These are phyloP conservation scores for Bimuria novae-zelandiae DNA, from an alignment of 2,329 filamentous ascomycete genomes.

Conservation along the genomic window DNA sequence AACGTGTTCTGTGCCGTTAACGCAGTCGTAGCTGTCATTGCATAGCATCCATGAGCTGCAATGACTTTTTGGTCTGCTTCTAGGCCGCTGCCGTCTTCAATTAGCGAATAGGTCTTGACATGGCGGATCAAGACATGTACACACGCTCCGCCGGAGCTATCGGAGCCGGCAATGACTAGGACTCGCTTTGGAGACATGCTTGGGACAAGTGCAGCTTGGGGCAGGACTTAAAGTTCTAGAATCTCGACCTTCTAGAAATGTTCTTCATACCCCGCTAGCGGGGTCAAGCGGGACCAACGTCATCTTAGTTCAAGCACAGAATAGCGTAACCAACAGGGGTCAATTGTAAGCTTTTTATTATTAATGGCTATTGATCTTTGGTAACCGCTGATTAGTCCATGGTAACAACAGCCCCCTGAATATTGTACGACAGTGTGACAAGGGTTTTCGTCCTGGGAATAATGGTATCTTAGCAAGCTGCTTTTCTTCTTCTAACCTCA, in stretches of 20 bases:
- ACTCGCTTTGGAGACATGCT: slow-evolving; percentile 59
- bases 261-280: slow-evolving; percentile 28
- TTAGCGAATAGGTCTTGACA: slow-evolving; percentile 23
- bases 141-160: slow-evolving; percentile 89
- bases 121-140: slow-evolving; percentile 36
- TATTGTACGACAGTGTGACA: neutral
- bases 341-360: too few species aligned
- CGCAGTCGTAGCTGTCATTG: slow-evolving; percentile 93
- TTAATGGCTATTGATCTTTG: too few species aligned
- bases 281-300: slow-evolving; percentile 24
- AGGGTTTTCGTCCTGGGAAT: too few species aligned
- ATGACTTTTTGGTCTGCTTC: slow-evolving; percentile 97
- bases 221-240: slow-evolving; percentile 10
- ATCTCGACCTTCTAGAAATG: too few species aligned
- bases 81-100: slow-evolving; percentile 67
- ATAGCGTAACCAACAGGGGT: neutral
- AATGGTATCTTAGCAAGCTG: too few species aligned
- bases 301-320: slow-evolving; percentile 1
- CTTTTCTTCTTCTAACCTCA: neutral
- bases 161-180: slow-evolving; percentile 83
- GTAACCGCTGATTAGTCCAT: neutral
- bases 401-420: neutral
- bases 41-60: slow-evolving; percentile 89
- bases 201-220: neutral
- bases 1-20: slow-evolving; percentile 95